Base-by-base conservation (phyloP, 495 filamentous ascomycete genomes). In the Hypoxylon cercidicola region DNA sequence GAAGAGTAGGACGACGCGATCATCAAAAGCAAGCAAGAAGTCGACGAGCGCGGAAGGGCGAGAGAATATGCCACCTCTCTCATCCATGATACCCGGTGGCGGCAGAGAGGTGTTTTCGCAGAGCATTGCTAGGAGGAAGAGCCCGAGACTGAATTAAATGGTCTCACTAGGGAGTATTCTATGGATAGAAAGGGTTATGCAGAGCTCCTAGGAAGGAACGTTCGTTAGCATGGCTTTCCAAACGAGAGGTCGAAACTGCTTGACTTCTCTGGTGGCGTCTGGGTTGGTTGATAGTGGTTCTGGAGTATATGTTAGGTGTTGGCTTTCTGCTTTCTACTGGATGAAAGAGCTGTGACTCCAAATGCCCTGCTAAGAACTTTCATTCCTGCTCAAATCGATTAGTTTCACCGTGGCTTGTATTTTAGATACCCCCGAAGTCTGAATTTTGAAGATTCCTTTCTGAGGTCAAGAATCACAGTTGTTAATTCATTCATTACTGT, bases 1-100 rank as follows among this genome's bases (percentile, higher is more conserved):
- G 60, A 86, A 86, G 47, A 81, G 78, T n/a, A 81, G 80, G 55
- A 79, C 82, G 55, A 82, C 83, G 16, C 75, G 72, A 50, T 70
- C 76, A 21, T 72, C 77, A 20, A 71, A 65, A 19, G 63, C 60
- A 3, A 44, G 78, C 1, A 82, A 78, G 64, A 85, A 82, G 69
- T 70, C 64, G 40, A 75, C 78, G 35, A 74, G 66, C 50, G 45
- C 75, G 43, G 87, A 88, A 43, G 88, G 87, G 7, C 76, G 83
- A 20, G 88, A 90, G 71, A 90, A 90, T 65, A 60, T 85, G 39
- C 83, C 83, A 8, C 81, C 76, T 2, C 71, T 79, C 35, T 75
- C 72, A 12, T 51, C 58, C 0, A 16, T 72, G 11, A 40, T 72
- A 12, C 71, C 71, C 21, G 71, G 71, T 35, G 69, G 68, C 35